Conservation (phyloP, 176 grass and related monocot species). For the Ensete glaucum region DNA sequence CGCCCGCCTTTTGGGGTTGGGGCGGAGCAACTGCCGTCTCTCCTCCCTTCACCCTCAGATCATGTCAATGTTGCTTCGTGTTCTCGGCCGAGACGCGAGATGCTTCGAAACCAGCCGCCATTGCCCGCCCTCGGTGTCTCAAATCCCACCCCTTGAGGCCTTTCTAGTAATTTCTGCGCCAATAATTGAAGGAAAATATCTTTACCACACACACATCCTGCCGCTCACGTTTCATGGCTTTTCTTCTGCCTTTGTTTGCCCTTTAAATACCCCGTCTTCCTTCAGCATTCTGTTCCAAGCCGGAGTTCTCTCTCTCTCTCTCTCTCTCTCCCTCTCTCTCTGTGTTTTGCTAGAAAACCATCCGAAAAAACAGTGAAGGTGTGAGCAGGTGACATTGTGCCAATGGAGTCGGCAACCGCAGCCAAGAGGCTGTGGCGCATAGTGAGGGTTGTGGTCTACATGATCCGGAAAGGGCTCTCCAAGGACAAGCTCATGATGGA, state of each 20-base stretch:
- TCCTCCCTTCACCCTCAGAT: not conserved
- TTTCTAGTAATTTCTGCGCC: not conserved
- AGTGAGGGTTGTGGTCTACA: slow-evolving; percentile 59
- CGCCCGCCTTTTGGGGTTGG: no score
- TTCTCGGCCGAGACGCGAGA: not conserved
- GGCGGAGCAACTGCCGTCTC: not conserved
- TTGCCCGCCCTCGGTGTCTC: not conserved
- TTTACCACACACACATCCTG: no score
- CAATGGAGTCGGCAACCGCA: slow-evolving; percentile 27
- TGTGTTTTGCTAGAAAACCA: slow-evolving; percentile 1
- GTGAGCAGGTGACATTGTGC: not conserved
- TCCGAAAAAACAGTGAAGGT: slow-evolving; percentile 4
- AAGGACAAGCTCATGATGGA: slow-evolving; percentile 80
- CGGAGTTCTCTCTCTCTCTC: not conserved
- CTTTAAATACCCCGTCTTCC: not conserved
- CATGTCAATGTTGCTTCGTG: not conserved
- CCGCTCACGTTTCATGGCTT: not conserved
- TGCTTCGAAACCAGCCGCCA: not conserved
- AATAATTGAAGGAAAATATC: slow-evolving; percentile 2
- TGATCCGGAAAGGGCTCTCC: slow-evolving; percentile 60
- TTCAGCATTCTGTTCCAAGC: not conserved
- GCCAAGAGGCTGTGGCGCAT: slow-evolving; percentile 55
- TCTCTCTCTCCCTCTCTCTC: not conserved
- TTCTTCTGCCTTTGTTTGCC: not conserved
- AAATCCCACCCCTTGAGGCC: not conserved